Evolutionary conservation across 2,329 filamentous ascomycete genomes (phyloP).

Genomic region (Clarireedia hainanense): DNA sequence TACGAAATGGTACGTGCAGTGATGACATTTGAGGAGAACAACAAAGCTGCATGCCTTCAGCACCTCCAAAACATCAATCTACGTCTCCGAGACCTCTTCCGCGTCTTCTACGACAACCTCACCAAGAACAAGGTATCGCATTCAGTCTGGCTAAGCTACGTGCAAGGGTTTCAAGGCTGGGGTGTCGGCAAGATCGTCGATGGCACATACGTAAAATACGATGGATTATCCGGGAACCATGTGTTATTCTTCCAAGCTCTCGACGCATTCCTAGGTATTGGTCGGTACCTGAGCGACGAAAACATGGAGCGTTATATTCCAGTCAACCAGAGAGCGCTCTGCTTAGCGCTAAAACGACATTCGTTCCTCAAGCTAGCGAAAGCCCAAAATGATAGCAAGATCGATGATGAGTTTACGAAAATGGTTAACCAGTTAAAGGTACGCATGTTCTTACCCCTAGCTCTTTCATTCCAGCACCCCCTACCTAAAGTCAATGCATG

Average conservation of each 20-base stretch:
- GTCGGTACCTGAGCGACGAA: background rate
- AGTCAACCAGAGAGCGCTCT: background rate
- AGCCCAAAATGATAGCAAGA: background rate
- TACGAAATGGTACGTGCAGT: background rate
- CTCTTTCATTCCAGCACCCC: background rate
- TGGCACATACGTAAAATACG: slow-evolving; percentile 1
- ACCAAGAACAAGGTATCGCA: background rate
- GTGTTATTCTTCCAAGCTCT: slow-evolving; percentile 5
- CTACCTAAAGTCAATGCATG: too few species aligned
- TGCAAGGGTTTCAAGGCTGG: slow-evolving; percentile 6
- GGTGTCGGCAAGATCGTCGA: background rate
- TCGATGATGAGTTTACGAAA: background rate
- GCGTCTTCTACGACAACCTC: slow-evolving; percentile 6
- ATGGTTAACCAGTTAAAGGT: slow-evolving; percentile 6
- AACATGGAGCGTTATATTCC: background rate
- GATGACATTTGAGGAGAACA: background rate
- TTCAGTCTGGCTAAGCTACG: slow-evolving; percentile 1
- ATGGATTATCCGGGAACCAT: slow-evolving; percentile 4
- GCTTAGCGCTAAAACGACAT: background rate
- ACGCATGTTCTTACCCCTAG: background rate
- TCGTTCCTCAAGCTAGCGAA: background rate
- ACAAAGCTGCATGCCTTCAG: background rate
- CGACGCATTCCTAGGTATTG: background rate
- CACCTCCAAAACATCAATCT: background rate
- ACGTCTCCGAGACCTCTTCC: background rate